Evolutionary conservation across 2,329 filamentous ascomycete genomes (phyloP), one percentile per base, ranked within the genome.

Genomic region (Stenocarpella maydis): DNA sequence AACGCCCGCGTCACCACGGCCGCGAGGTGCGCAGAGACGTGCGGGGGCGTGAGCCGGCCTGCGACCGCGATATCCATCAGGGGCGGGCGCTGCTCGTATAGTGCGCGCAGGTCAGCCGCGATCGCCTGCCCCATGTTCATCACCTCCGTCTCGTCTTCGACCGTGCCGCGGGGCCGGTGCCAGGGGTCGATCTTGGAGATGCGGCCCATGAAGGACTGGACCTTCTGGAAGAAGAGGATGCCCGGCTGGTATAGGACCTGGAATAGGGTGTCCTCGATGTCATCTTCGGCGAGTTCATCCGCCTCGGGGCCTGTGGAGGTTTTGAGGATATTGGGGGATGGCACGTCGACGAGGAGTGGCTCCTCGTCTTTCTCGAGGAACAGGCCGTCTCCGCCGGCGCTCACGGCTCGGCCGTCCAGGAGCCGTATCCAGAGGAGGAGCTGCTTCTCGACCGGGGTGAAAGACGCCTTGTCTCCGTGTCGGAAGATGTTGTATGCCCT

Each of bases 91-190:
- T 83, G 79, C 2, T 83, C 81, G 73, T 86, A 86, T 1, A 89
- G 75, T 2, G 79, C 77, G n/a, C 83, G 80, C 9, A 88, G 77
- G 73, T 88, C 86, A 17, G 79, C 78, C 3, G 82, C 79, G 60
- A 88, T 88, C 63, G 81, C 78, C 2, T 84, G 81, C 1, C 82
- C 86, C 54, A 86, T 80, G 39, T 82, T 82, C 85, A 88, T 88
- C 1, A 88, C 85, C 68, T 88, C 86, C 1, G 84, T 87, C 76
- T 88, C 85, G 73, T 88, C 86, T 61, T 87, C 82, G 12, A 88
- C 86, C 0, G 85, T 88, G 5, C 86, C 86, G 9, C 86, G 81
- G 28, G 81, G 82, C 14, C 86, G 82, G 74, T 88, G 86, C 84
- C 85, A 88, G 0, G 82, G 85, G 67, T 88, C 85, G 65, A 88